These are phyloP conservation scores for Annulohypoxylon stygium DNA, from an alignment of 495 filamentous ascomycete species.

Conservation along the genomic window DNA sequence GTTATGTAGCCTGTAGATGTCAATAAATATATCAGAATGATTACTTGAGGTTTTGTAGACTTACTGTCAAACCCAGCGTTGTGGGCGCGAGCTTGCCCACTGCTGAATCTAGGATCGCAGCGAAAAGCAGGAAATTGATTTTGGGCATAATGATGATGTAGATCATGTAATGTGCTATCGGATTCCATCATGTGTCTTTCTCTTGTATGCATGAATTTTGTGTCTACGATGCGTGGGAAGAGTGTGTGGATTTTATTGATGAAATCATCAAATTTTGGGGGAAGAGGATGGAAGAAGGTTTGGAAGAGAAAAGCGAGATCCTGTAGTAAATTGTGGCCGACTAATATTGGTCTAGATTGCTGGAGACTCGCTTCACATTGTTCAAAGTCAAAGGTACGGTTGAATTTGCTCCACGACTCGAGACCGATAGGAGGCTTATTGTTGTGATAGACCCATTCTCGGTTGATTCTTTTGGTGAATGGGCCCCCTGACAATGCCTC, in stretches of 20 bases:
- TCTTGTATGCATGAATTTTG: conserved; percentile 78
- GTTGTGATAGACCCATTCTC: conserved; percentile 54
- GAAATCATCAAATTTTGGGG: conserved; percentile 72
- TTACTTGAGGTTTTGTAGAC: conserved; percentile 7
- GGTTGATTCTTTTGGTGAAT: conserved; percentile 62
- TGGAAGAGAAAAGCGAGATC: conserved; percentile 80
- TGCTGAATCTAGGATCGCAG: background rate
- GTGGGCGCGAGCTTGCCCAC: conserved; percentile 58
- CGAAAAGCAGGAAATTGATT: conserved; percentile 16
- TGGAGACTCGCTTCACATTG: conserved; percentile 57
- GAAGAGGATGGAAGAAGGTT: conserved; percentile 76
- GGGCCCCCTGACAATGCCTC: conserved; percentile 75
- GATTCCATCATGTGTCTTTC: conserved; percentile 54
- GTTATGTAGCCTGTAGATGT: conserved; percentile 65
- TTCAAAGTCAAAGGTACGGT: conserved; percentile 29
- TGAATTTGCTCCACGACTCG: conserved; percentile 39
- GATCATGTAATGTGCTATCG: conserved; percentile 61
- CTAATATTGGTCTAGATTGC: conserved; percentile 65
- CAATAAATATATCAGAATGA: background rate
- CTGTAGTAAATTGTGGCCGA: conserved; percentile 83
- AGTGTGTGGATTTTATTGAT: conserved; percentile 63
- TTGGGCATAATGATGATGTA: conserved; percentile 31
- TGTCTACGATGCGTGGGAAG: conserved; percentile 81
- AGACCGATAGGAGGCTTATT: conserved; percentile 20
- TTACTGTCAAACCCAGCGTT: conserved; percentile 81